phyloP scores from a whole-genome alignment of 108 stramenopile species.

The Chaetoceros muelleri region DNA sequence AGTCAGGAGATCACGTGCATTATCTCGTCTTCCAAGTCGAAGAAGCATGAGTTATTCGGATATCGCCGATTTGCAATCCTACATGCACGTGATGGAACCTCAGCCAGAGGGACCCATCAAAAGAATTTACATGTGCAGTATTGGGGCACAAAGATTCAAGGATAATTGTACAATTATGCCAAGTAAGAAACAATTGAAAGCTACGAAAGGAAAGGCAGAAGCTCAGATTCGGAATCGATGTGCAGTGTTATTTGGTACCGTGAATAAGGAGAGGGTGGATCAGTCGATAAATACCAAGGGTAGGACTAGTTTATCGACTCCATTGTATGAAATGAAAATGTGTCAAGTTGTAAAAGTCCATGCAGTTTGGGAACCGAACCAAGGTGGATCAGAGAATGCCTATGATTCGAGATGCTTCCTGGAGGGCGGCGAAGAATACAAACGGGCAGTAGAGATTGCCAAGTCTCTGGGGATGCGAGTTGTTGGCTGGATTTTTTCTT shows the following conservation, averaged over 20 bases:
- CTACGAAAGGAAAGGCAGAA: conserved; percentile 6
- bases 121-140: conserved; percentile 66
- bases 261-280: conserved; percentile 56
- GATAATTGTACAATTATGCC: conserved; percentile 31
- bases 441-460: conserved; percentile 41
- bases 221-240: conserved; percentile 29
- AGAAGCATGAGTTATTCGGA: conserved; percentile 45
- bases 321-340: conserved; percentile 41
- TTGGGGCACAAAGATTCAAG: conserved; percentile 65
- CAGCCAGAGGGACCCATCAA: conserved; percentile 52
- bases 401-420: conserved; percentile 11
- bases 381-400: conserved; percentile 1
- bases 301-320: conserved; percentile 59
- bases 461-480: conserved; percentile 49
- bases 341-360: conserved; percentile 80
- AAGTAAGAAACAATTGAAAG: conserved; percentile 14
- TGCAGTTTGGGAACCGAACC: conserved; percentile 67
- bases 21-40: conserved; percentile 24
- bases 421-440: conserved; percentile 4
- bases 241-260: conserved; percentile 66
- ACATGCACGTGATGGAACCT: conserved; percentile 65
- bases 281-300: conserved; percentile 26
- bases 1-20: conserved; percentile 26
- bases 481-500: conserved; percentile 80
- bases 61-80: conserved; percentile 41